A percentile compares a stretch with the other conserved stretches of the same genome.
Conservation (phyloP, 352 stramenopile species). For the Phytophthora capsici region DNA sequence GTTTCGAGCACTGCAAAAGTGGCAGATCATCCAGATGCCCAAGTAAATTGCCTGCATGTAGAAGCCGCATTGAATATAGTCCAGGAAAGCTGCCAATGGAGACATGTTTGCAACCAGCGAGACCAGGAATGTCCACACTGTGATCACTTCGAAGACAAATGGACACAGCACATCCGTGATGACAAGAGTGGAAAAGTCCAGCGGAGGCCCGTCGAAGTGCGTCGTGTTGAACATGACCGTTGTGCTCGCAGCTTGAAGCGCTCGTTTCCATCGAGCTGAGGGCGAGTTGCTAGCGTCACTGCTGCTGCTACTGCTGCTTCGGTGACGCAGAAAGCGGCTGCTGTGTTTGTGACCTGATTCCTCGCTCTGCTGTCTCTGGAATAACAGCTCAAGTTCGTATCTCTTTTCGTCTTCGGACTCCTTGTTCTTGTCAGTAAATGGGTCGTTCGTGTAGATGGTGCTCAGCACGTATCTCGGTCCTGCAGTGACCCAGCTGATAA, state of each 20-base stretch:
- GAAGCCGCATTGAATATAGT: conserved; percentile 84
- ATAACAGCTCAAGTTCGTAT: conserved; percentile 64
- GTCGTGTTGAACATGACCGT: conserved; percentile 80
- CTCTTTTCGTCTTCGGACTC: conserved; percentile 75
- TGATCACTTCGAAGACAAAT: conserved; percentile 81
- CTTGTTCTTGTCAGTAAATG: conserved; percentile 81
- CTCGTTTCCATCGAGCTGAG: conserved; percentile 75
- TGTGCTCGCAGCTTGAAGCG: conserved; percentile 66
- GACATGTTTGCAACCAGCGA: conserved; percentile 70
- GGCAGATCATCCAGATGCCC: conserved; percentile 79
- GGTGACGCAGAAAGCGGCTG: conserved; percentile 22
- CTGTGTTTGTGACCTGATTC: conserved; percentile 33
- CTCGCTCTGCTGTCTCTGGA: conserved; percentile 58
- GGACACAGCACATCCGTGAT: conserved; percentile 86
- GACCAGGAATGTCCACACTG: conserved; percentile 69
- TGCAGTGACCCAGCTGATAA: conserved; percentile 48
- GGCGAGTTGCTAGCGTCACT: conserved; percentile 32
- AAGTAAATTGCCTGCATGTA: conserved; percentile 80
- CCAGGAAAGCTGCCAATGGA: conserved; percentile 74
- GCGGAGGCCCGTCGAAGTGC: conserved; percentile 76
- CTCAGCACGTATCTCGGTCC: conserved; percentile 46
- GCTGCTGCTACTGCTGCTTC: conserved; percentile 38
- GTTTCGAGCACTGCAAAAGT: conserved; percentile 88
- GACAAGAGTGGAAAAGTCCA: conserved; percentile 88
- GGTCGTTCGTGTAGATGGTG: conserved; percentile 65